phyloP scores from a whole-genome alignment of 2,329 filamentous ascomycete species.

The Trichophaea hybrida region DNA sequence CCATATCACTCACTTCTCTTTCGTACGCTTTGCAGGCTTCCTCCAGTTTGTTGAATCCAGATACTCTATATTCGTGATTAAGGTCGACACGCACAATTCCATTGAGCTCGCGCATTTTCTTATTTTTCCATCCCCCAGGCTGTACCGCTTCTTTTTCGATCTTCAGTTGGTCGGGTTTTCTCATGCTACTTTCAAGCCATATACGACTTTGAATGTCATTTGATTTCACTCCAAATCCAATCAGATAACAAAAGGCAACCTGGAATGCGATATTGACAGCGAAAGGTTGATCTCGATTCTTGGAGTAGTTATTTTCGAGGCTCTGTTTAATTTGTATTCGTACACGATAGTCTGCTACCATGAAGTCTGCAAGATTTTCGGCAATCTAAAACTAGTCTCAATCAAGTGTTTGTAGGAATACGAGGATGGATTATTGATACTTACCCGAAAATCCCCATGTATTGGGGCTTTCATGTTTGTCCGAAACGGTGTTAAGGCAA shows the following conservation, averaged over 20 bases:
- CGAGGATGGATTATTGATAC: not conserved
- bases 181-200: not conserved
- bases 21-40: not conserved
- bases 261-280: not conserved
- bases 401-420: not conserved
- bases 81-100: not conserved
- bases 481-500: not conserved
- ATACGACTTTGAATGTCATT: not conserved
- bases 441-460: not conserved
- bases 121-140: not conserved
- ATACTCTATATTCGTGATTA: not conserved
- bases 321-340: not conserved
- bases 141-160: not conserved
- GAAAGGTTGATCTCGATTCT: not conserved
- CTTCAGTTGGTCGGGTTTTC: not conserved
- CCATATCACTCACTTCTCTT: not conserved
- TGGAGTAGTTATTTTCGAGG: not conserved
- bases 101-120: not conserved
- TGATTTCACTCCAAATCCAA: not conserved
- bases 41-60: not conserved
- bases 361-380: not conserved
- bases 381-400: not conserved
- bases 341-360: not conserved
- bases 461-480: not conserved
- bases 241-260: not conserved